Evolutionary conservation across 2,329 filamentous ascomycete genomes (phyloP), one percentile per base, ranked within the genome.

Genomic region (Monosporascus sp.): DNA sequence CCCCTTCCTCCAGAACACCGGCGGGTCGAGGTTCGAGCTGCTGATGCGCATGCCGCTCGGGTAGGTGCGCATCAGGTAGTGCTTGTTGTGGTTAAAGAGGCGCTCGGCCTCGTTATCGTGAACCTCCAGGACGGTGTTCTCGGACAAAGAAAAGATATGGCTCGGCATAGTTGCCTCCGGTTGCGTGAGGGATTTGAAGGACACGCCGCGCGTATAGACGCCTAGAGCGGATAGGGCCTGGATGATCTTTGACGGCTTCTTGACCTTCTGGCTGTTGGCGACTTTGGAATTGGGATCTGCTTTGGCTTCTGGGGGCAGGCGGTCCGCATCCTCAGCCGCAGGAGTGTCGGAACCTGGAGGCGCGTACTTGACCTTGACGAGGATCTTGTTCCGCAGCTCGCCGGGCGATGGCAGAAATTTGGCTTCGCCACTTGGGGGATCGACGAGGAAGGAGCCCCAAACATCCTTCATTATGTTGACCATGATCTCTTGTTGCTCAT

Each of bases 401-500:
- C 78, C 82, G 0, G 92, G 90, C 11, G 87, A 75, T 0, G 89
- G 87, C 1, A 94, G 78, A 6, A 68, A 62, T 16, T 71, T 68
- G 11, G 74, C 70, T 0, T 83, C 74, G 19, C 69, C 65, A 7
- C 67, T 80, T 50, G 72, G 75, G 22, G 73, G 68, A 1, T 86
- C 78, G 2, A 96, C 75, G 8, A 97, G 75, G 54, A 86, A 77
- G 1, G 79, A 86, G n/a, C 78, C 78, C 90, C 91, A 99, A 26
- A 84, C 83, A 56, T 95, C 83, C 57, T 85, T 80, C 84, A 99
- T 97, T 64, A 97, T 96, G 56, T 88, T 80, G 5, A 96, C 91
- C 90, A 97, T 97, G 54, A 87, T 80, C 59, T 88, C 81, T 69
- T 99, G 94, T 71, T 99, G 94, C 53, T 87, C 80, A 0, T 83